Evolutionary conservation across 306 rosid species (phyloP).

Genomic region (Quillaja saponaria): DNA sequence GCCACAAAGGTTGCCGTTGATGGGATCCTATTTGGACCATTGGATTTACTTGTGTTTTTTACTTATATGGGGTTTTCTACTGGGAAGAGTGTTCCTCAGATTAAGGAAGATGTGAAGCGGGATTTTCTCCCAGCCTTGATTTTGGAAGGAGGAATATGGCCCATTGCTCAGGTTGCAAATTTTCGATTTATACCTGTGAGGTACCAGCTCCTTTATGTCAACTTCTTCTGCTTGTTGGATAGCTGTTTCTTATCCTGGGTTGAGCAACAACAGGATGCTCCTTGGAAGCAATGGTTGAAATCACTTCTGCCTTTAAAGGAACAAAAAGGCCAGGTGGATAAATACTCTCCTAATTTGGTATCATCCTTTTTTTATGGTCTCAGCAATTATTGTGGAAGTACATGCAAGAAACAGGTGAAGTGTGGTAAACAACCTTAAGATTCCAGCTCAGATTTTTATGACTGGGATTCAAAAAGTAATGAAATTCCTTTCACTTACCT

Average conservation of each 20-base stretch:
- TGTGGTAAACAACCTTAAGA: slow-evolving; percentile 31
- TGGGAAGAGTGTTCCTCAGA: slow-evolving; percentile 68
- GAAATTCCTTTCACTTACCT: slow-evolving; percentile 18
- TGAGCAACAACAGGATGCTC: slow-evolving; percentile 90
- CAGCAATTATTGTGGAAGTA: slow-evolving; percentile 22
- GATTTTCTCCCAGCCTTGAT: slow-evolving; percentile 78
- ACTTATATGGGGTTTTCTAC: slow-evolving; percentile 79
- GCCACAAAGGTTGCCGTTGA: slow-evolving; percentile 77
- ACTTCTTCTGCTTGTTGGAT: slow-evolving; percentile 84
- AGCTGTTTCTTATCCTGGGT: slow-evolving; percentile 94
- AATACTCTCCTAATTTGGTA: slow-evolving; percentile 17
- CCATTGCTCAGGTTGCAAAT: slow-evolving; percentile 75
- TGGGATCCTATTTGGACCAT: slow-evolving; percentile 70
- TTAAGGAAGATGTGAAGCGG: slow-evolving; percentile 82
- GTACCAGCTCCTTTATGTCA: slow-evolving; percentile 89
- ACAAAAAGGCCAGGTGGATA: slow-evolving; percentile 34
- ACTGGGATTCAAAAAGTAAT: slow-evolving; percentile 27
- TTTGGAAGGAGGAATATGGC: slow-evolving; percentile 86
- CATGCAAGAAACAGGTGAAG: slow-evolving; percentile 27
- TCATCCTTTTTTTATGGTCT: slow-evolving; percentile 7
- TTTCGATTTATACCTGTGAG: slow-evolving; percentile 83
- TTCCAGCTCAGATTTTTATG: slow-evolving; percentile 25
- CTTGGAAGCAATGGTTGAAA: slow-evolving; percentile 87
- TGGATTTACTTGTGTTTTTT: slow-evolving; percentile 73
- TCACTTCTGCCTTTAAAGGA: slow-evolving; percentile 57